These are phyloP conservation scores for Scleromitrula shiraiana DNA, from an alignment of 2,329 filamentous ascomycete genomes.

Conservation along the genomic window DNA sequence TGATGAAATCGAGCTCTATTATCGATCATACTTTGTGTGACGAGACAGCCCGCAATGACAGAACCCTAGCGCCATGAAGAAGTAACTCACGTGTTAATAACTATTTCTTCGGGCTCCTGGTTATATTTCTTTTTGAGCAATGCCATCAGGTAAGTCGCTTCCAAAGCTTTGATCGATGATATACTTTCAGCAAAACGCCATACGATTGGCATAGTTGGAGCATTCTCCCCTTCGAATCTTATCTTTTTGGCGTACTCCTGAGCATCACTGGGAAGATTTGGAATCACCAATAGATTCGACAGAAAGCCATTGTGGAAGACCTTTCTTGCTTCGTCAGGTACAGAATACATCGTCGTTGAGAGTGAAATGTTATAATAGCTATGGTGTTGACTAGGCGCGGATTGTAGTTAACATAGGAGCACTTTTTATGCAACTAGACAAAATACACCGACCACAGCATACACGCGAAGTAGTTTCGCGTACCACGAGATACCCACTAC, in stretches of 20 bases:
- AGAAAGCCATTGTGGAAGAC: background rate
- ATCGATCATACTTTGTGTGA: background rate
- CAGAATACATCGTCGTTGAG: slow-evolving; percentile 2
- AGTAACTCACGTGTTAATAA: slow-evolving; percentile 39
- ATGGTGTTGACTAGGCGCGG: background rate
- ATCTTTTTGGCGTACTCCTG: slow-evolving; percentile 16
- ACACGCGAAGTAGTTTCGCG: too few species aligned
- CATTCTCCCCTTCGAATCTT: slow-evolving; percentile 35
- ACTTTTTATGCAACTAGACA: too few species aligned
- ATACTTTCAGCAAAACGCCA: slow-evolving; percentile 50
- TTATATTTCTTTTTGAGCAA: slow-evolving; percentile 40
- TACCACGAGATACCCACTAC: too few species aligned
- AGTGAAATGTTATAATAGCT: too few species aligned
- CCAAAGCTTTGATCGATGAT: slow-evolving; percentile 40
- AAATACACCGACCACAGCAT: too few species aligned
- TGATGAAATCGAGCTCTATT: background rate
- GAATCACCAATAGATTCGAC: background rate
- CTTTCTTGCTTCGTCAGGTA: background rate
- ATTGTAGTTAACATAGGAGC: too few species aligned
- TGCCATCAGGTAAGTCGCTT: slow-evolving; percentile 38
- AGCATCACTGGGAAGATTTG: background rate
- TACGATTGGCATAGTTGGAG: slow-evolving; percentile 43
- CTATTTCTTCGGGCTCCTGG: slow-evolving; percentile 32
- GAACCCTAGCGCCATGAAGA: too few species aligned
- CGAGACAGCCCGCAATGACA: too few species aligned